Evolutionary conservation across 345 rosid genomes (phyloP).

Genomic region (Anacardium occidentale): DNA sequence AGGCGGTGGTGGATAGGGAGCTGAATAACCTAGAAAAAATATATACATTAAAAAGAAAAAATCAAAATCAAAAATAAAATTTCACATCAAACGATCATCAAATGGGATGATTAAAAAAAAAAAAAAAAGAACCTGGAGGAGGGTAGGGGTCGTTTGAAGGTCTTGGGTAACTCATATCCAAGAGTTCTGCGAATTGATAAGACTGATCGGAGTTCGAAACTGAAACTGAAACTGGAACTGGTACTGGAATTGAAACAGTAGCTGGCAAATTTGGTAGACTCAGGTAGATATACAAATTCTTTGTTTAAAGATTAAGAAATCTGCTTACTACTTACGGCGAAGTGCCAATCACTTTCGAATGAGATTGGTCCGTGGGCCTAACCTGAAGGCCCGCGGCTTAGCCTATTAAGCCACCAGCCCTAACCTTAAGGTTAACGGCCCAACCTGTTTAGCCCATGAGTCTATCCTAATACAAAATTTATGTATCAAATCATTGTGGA

Average conservation of each 20-base stretch:
- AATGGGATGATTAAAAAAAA: not conserved
- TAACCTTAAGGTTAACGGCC: too few species aligned
- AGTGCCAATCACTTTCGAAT: conserved; percentile 18
- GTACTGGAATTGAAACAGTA: not conserved
- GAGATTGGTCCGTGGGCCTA: too few species aligned
- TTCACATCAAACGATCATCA: not conserved
- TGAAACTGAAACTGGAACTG: too few species aligned
- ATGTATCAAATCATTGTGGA: too few species aligned
- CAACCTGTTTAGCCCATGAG: too few species aligned
- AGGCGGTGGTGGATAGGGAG: conserved; percentile 36
- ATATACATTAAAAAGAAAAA: conserved; percentile 10
- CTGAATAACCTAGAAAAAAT: conserved; percentile 43
- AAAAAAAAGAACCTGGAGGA: conserved; percentile 56
- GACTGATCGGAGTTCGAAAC: too few species aligned
- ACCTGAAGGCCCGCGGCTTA: too few species aligned
- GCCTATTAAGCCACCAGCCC: too few species aligned
- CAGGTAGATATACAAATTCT: not conserved
- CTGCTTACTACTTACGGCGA: not conserved
- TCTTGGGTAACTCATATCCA: conserved; percentile 62
- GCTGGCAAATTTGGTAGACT: not conserved
- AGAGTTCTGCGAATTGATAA: not conserved
- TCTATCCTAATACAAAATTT: too few species aligned
- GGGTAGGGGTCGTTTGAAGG: conserved; percentile 52
- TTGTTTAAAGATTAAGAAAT: not conserved
- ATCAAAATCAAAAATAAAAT: not conserved